These are phyloP conservation scores for Xylaria arbuscula DNA, from an alignment of 2,329 filamentous ascomycete genomes.

Conservation along the genomic window DNA sequence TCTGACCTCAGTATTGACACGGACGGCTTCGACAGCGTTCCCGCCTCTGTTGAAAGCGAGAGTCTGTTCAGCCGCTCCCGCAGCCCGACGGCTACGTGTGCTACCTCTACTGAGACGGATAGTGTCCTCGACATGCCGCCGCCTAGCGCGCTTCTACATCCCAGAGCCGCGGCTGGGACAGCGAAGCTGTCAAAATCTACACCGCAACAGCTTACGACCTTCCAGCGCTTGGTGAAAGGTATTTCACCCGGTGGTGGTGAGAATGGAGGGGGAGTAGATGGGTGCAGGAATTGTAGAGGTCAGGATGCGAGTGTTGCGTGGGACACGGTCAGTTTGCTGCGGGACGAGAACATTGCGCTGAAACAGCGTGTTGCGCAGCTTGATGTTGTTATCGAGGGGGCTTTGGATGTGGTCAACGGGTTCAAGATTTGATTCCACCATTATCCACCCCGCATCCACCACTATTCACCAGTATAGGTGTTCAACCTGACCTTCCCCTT, in stretches of 20 bases:
- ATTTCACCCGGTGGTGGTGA: conserved; percentile 54
- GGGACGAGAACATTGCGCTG: conserved; percentile 70
- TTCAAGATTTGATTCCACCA: conserved; percentile 54
- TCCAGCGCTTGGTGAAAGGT: conserved; percentile 62
- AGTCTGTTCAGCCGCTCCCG: conserved; percentile 71
- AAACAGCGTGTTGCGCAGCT: conserved; percentile 69
- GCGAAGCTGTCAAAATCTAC: conserved; percentile 41
- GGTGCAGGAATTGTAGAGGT: conserved; percentile 68
- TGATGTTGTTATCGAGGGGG: conserved; percentile 70
- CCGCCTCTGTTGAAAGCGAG: conserved; percentile 54
- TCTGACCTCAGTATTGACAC: conserved; percentile 62
- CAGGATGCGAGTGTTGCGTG: conserved; percentile 70
- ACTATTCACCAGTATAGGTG: too few species aligned
- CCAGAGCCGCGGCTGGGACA: conserved; percentile 10
- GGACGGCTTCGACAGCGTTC: conserved; percentile 58
- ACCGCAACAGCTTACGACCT: conserved; percentile 55
- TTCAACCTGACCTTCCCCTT: neutral
- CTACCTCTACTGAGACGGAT: conserved; percentile 42
- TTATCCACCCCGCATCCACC: too few species aligned
- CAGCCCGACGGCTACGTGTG: conserved; percentile 63
- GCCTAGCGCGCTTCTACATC: conserved; percentile 13
- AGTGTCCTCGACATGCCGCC: conserved; percentile 33
- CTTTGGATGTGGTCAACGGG: conserved; percentile 69
- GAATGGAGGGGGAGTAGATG: conserved; percentile 43
- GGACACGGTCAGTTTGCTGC: conserved; percentile 71